Base-by-base conservation (phyloP, 1,284 basidiomycete genomes). In the Ceratobasidium sp. region DNA sequence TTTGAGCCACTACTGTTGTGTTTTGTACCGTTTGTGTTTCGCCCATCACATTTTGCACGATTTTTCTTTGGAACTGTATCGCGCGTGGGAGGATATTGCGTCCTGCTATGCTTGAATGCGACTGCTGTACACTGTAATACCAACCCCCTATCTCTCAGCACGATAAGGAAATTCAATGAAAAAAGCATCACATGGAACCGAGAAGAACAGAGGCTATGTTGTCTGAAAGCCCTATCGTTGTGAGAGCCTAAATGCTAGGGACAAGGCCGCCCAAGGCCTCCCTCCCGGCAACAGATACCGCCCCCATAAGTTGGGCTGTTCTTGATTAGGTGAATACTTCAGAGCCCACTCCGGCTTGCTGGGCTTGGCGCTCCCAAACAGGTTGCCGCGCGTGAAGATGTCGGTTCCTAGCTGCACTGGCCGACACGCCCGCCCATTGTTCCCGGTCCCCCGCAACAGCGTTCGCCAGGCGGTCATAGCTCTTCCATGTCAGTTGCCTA, bases 21-120 rank as follows among this genome's bases (percentile, higher is more conserved):
- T 51, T 13, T 56, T 56, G 22, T 27, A 29, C 27, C 24, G 27
- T 56, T 27, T 24, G 29, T 16, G 24, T 22, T 62, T 39, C 59
- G 37, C n/a, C 14, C 22, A 24, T 63, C 16, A 24, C 39, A 7
- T n/a, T 48, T 46, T 31, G 22, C 29, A 46, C 24, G 16, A 27
- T n/a, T 34, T 19, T 58, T 58, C 24, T 63, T 63, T 63, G 43
- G 27, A 63, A 63, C 22, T 63, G 61, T 48, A 63, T 63, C 41
- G 43, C 31, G 2, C 48, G 43, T 63, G 24, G 41, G n/a, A 16
- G 13, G 24, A 31, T 48, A n/a, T 63, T 63, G 24, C 24, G 43
- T 48, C 27, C 14, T 49, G 43, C 34, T 31, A 56, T 34, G 27
- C 54, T 8, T 24, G 27, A 31, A 29, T 59, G 19, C 16, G 19